phyloP scores from a whole-genome alignment of 306 rosid genomes.

The Crotalaria pallida region DNA sequence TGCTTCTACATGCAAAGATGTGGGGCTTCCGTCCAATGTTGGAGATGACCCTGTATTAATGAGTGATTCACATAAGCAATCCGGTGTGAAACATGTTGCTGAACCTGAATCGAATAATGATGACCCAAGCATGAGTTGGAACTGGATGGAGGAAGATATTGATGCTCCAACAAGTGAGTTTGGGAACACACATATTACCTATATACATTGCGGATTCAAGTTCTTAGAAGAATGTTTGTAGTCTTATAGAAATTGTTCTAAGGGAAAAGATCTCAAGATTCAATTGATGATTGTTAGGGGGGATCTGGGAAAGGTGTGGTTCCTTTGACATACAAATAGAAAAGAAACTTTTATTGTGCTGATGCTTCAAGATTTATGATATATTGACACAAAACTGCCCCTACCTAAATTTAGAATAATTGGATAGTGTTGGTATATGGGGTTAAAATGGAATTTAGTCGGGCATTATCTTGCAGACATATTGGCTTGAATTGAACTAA shows the following conservation, averaged over 20 bases:
- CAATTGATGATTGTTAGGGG: not conserved
- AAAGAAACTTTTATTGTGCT: not conserved
- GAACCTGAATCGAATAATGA: slow-evolving; percentile 34
- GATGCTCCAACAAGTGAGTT: slow-evolving; percentile 87
- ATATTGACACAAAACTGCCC: not conserved
- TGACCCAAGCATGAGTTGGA: slow-evolving; percentile 32
- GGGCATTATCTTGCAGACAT: not conserved
- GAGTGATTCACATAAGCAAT: slow-evolving; percentile 30
- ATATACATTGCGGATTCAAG: slow-evolving; percentile 4
- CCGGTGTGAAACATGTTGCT: slow-evolving; percentile 15
- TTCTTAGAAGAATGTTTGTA: not conserved
- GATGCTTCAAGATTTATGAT: not conserved
- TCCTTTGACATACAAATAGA: not conserved
- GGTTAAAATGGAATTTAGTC: not conserved
- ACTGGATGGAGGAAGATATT: slow-evolving; percentile 60
- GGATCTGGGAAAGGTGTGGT: not conserved
- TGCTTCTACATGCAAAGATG: slow-evolving; percentile 29
- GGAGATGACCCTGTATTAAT: slow-evolving; percentile 31
- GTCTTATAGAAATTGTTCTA: not conserved
- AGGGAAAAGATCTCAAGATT: not conserved
- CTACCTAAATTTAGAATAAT: not conserved
- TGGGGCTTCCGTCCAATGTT: slow-evolving; percentile 28
- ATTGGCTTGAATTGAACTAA: too few species aligned
- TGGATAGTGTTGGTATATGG: not conserved
- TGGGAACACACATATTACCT: slow-evolving; percentile 3